Percentiles rank a stretch among this genome's conserved stretches.
Conservation (phyloP, 495 filamentous ascomycete species). For the Penicillium verhagenii region DNA sequence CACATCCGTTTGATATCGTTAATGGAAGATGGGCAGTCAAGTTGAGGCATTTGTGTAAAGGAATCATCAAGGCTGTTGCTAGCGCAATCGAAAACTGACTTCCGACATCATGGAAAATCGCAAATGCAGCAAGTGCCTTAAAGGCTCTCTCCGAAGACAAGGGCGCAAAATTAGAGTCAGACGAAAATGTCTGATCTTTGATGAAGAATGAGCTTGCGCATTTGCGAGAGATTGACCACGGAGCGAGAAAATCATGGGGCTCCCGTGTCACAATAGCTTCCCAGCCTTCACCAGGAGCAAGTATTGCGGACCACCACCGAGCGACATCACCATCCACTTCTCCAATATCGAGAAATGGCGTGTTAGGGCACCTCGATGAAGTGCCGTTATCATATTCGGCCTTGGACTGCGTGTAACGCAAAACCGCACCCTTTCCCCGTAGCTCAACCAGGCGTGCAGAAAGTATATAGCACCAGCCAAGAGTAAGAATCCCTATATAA, state of each 20-base stretch:
- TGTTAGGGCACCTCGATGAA: too few species aligned
- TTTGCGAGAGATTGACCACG: not conserved
- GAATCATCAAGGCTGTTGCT: constrained; percentile 11
- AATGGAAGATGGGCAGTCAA: constrained; percentile 9
- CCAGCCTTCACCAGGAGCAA: not conserved
- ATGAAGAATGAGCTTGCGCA: not conserved
- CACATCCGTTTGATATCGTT: too few species aligned
- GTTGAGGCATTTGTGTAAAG: constrained; percentile 6
- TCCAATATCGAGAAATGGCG: constrained; percentile 5
- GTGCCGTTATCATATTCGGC: not conserved
- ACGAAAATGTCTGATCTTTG: not conserved
- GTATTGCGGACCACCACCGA: constrained; percentile 5
- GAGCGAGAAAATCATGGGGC: not conserved
- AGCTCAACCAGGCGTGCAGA: constrained; percentile 7
- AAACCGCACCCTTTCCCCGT: not conserved
- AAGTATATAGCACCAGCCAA: constrained; percentile 6
- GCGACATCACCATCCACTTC: not conserved
- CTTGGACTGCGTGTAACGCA: constrained; percentile 8
- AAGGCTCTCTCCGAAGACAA: not conserved
- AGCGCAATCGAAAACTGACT: constrained; percentile 15
- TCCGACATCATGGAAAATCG: constrained; percentile 6
- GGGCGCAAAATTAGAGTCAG: not conserved
- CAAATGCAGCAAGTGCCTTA: not conserved
- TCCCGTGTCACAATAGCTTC: not conserved
- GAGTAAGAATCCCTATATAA: not conserved